Evolutionary conservation across 129 eudicot genomes (phyloP).

Genomic region (Flaveria robusta): DNA sequence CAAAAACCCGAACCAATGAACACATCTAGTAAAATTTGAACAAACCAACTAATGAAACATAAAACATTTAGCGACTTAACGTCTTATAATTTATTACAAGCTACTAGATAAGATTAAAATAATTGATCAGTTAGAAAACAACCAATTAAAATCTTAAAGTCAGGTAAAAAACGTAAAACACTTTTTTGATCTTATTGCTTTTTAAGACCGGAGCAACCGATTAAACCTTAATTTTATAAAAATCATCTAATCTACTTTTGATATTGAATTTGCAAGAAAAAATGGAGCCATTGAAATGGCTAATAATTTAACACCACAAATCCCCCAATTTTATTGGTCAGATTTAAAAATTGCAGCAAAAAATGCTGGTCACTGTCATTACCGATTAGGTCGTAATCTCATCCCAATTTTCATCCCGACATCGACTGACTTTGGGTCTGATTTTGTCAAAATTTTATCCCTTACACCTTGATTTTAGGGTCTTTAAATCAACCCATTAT

Average conservation of each 20-base stretch:
- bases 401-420: conserved; percentile 26
- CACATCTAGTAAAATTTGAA: no score
- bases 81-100: no score
- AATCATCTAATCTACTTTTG: not conserved
- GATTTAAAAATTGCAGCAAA: not conserved
- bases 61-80: no score
- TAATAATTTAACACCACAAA: conserved; percentile 14
- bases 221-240: no score
- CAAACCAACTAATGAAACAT: no score
- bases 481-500: conserved; percentile 27
- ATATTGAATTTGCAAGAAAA: not conserved
- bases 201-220: no score
- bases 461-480: conserved; percentile 26
- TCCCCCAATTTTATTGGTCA: not conserved
- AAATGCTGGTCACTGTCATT: conserved; percentile 25
- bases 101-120: no score
- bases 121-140: no score
- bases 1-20: no score
- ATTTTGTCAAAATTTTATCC: conserved; percentile 40
- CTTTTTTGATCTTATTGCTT: no score
- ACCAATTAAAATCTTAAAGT: no score
- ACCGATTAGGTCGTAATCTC: conserved; percentile 23
- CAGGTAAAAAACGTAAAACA: no score
- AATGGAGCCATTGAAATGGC: conserved; percentile 3
- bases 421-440: conserved; percentile 38